Conservation (phyloP, 1,139 yeast species). For the Debaryomyces fabryi region DNA sequence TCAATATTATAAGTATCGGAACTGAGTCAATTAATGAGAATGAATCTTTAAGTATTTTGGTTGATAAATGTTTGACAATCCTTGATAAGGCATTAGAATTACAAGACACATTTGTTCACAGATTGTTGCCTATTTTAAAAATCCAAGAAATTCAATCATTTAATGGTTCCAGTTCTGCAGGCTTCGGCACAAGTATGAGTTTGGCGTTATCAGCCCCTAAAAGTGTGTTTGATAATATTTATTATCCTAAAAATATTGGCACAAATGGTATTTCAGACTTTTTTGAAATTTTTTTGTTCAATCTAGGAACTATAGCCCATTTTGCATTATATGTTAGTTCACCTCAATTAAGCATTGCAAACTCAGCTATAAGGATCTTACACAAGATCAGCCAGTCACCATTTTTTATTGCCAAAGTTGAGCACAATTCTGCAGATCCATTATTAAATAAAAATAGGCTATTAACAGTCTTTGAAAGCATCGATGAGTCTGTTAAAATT, state of each 20-base stretch:
- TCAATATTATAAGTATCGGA: slow-evolving; percentile 55
- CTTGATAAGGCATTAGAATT: slow-evolving; percentile 52
- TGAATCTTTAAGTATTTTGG: slow-evolving; percentile 20
- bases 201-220: slow-evolving; percentile 28
- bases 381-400: slow-evolving; percentile 51
- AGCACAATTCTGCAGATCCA: slow-evolving; percentile 30
- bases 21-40: slow-evolving; percentile 54
- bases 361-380: slow-evolving; percentile 56
- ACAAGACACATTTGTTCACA: slow-evolving; percentile 47
- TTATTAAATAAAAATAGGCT: slow-evolving; percentile 61
- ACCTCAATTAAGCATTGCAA: slow-evolving; percentile 50
- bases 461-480: slow-evolving; percentile 70
- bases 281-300: slow-evolving; percentile 70
- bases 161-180: slow-evolving; percentile 16
- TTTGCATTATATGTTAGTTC: slow-evolving; percentile 72
- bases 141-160: slow-evolving; percentile 18
- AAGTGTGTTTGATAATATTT: slow-evolving; percentile 52
- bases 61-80: slow-evolving; percentile 39
- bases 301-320: slow-evolving; percentile 69
- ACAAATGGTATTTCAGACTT: slow-evolving; percentile 66
- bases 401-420: slow-evolving; percentile 45
- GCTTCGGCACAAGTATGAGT: slow-evolving; percentile 33
- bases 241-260: slow-evolving; percentile 55
- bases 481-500: slow-evolving; percentile 72
- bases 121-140: slow-evolving; percentile 33